A percentile compares a stretch with the other conserved stretches of the same genome.
These are phyloP conservation scores for Colletotrichum caudatum DNA, from an alignment of 2,329 filamentous ascomycete genomes.

Conservation along the genomic window DNA sequence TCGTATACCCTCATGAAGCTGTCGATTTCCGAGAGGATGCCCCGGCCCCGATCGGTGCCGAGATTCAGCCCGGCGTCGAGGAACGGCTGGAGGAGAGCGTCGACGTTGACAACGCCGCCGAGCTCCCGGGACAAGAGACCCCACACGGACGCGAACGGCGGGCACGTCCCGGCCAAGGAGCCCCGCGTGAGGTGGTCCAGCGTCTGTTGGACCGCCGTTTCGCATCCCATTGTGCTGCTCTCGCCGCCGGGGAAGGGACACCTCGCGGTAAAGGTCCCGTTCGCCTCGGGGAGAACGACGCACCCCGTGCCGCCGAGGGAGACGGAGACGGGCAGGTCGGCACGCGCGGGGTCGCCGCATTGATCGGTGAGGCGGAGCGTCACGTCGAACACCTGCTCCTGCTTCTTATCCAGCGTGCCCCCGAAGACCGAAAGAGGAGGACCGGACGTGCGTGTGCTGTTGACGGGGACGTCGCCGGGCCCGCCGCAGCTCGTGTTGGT, in stretches of 20 bases:
- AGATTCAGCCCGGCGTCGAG: slow-evolving; percentile 21
- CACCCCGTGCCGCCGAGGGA: slow-evolving; percentile 50
- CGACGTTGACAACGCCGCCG: slow-evolving; percentile 44
- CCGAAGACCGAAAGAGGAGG: background rate
- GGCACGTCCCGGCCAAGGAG: slow-evolving; percentile 53
- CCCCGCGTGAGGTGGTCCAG: slow-evolving; percentile 51
- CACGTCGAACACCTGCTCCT: slow-evolving; percentile 48
- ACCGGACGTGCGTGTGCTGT: slow-evolving; percentile 39
- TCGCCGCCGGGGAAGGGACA: slow-evolving; percentile 52
- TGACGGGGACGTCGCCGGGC: slow-evolving; percentile 28
- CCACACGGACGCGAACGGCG: slow-evolving; percentile 50
- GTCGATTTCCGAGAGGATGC: slow-evolving; percentile 19
- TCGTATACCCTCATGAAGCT: slow-evolving; percentile 41
- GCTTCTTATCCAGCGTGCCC: slow-evolving; percentile 32
- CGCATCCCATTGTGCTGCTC: slow-evolving; percentile 48
- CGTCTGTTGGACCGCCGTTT: slow-evolving; percentile 49
- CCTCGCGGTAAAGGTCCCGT: slow-evolving; percentile 45
- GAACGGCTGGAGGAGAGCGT: slow-evolving; percentile 30
- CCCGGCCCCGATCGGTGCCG: background rate
- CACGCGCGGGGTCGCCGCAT: slow-evolving; percentile 48
- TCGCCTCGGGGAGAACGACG: slow-evolving; percentile 6
- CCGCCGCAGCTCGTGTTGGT: slow-evolving; percentile 49
- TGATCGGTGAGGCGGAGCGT: slow-evolving; percentile 52
- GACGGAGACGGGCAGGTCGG: slow-evolving; percentile 48
- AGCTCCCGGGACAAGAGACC: slow-evolving; percentile 47